Conservation (phyloP, 2,329 filamentous ascomycete species). For the Colletotrichum abscissum region DNA sequence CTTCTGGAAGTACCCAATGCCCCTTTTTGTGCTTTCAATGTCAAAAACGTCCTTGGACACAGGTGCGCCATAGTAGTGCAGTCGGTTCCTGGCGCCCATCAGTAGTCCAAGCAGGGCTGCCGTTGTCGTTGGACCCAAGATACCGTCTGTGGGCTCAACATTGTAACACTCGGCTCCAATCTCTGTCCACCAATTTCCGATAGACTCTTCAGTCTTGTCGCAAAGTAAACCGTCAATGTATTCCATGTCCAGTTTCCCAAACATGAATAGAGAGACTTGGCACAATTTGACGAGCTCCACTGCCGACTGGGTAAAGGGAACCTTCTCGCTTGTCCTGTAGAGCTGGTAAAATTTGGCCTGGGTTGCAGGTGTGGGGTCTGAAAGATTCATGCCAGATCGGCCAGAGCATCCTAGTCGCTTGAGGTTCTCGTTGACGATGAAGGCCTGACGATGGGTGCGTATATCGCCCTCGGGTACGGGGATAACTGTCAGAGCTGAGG, state of each 20-base stretch:
- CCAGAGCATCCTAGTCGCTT: constrained; percentile 94
- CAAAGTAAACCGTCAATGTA: constrained; percentile 94
- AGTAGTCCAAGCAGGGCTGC: constrained; percentile 87
- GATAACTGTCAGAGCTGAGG: constrained; percentile 92
- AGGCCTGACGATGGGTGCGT: constrained; percentile 80
- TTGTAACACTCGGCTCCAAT: constrained; percentile 93
- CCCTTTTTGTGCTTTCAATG: constrained; percentile 81
- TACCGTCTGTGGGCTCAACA: constrained; percentile 90
- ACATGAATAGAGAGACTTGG: constrained; percentile 88
- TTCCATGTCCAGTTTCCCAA: constrained; percentile 86
- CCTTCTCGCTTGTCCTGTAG: constrained; percentile 87
- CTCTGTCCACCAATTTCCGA: constrained; percentile 96
- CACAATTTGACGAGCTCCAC: constrained; percentile 91
- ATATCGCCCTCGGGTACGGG: constrained; percentile 88
- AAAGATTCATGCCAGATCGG: constrained; percentile 84
- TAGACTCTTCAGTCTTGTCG: constrained; percentile 89
- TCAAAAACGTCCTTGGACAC: constrained; percentile 95
- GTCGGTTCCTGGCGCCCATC: constrained; percentile 88
- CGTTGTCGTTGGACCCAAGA: constrained; percentile 91
- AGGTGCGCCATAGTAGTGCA: constrained; percentile 86
- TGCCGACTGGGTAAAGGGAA: constrained; percentile 81
- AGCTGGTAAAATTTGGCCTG: constrained; percentile 92
- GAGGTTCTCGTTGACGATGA: constrained; percentile 93
- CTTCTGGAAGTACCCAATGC: constrained; percentile 90
- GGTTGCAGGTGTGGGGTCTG: constrained; percentile 82